Evolutionary conservation across 2,329 filamentous ascomycete genomes (phyloP), one percentile per base, ranked within the genome.

Genomic region (Diaporthe sp.): DNA sequence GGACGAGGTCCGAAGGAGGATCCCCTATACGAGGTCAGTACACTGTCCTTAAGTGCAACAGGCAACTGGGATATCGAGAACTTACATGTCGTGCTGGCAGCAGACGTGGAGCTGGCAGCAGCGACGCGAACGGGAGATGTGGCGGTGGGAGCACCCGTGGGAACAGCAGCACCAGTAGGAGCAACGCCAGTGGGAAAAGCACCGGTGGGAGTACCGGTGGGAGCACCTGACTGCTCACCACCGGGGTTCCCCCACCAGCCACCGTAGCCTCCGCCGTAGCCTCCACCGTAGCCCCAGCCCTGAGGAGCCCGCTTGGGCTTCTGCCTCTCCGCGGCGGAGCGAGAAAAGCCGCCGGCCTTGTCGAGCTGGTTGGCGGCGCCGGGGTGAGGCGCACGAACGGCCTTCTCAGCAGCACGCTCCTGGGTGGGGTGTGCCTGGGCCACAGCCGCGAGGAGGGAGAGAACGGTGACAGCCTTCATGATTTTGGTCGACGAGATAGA

Each of bases 361-460:
- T 68, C 62, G 13, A 68, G 62, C 44, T 68, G 19, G 31, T 51
- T 6, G 13, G 62, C 62, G 10, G 62, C 10, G 62, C 62, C 46
- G 31, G 62, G 62, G 22, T 39, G 62, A 68, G 44, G 44, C 31
- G 62, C 28, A 10, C 62, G 62, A 37, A 39, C 46, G 19, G 62
- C 62, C 62, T 67, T 51, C 62, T 67, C 62, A 19, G 12, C 44
- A 67, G 44, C 44, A 25, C 19, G 62, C 25, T 51, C 44, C 44
- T 34, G 61, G 12, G 42, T 51, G 13, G 62, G 62, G 28, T 67
- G 62, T 1, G 62, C 44, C 44, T 37, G 44, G 44, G 44, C 28
- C 62, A 67, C 8, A 31, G 62, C 62, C 44, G 62, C 62, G 19
- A 67, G 62, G 28, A 67, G 62, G 28, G 44, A 67, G 62, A 67